phyloP scores from a whole-genome alignment of 78 protist species.

The Isochrysis galbana region DNA sequence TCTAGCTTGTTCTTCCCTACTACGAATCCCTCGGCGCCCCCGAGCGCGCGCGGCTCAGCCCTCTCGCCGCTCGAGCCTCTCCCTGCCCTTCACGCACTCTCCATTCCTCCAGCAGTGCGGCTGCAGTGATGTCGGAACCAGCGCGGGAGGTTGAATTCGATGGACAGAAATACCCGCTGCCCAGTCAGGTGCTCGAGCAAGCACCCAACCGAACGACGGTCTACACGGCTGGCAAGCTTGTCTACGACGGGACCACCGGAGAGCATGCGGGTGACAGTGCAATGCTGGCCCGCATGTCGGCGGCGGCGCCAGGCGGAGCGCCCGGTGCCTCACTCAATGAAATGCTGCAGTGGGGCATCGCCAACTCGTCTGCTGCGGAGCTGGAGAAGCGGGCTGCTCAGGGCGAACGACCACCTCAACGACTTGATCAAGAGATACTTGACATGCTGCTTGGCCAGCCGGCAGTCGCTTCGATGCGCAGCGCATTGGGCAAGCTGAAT shows the following conservation, averaged over 20 bases:
- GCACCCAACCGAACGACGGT: background rate
- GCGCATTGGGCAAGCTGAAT: background rate
- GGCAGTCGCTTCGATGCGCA: background rate
- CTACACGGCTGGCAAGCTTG: background rate
- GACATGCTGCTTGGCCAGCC: slow-evolving; percentile 1
- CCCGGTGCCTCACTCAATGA: background rate
- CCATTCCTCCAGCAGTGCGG: too few species aligned
- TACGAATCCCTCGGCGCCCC: too few species aligned
- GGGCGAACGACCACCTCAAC: background rate
- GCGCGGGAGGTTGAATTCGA: too few species aligned
- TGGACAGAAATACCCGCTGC: too few species aligned
- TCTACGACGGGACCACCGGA: background rate
- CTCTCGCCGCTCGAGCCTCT: too few species aligned
- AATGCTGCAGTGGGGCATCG: slow-evolving; percentile 4
- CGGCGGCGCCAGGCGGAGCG: background rate
- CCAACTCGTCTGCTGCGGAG: background rate
- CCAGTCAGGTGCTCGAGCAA: background rate
- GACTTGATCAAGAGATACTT: background rate
- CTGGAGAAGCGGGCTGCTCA: background rate
- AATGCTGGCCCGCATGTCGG: too few species aligned
- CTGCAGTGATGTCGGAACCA: too few species aligned
- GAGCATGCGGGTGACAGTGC: background rate
- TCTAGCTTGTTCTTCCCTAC: too few species aligned
- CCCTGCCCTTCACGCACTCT: too few species aligned
- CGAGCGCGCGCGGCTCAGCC: too few species aligned